Evolutionary conservation across 148 eudicot species (phyloP).

Genomic region (Heliamphora exappendiculata): DNA sequence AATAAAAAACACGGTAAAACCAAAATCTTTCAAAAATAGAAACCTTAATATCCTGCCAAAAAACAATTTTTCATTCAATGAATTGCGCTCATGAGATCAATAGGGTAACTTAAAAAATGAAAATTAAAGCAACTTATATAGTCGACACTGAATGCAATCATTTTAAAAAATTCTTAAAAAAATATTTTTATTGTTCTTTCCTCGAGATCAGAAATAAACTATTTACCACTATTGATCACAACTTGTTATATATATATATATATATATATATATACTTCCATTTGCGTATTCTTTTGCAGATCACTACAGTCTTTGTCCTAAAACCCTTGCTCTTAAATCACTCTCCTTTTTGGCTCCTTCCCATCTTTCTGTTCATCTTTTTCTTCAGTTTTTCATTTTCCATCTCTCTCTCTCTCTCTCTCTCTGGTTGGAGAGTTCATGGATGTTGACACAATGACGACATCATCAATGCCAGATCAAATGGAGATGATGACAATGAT

Average conservation of each 20-base stretch:
- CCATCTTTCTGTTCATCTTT: not conserved
- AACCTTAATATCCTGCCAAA: too few species aligned
- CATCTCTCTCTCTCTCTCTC: not conserved
- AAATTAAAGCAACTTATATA: too few species aligned
- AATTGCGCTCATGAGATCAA: too few species aligned
- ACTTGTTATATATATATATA: slow-evolving; percentile 14
- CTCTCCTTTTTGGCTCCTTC: not conserved
- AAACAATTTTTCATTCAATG: too few species aligned
- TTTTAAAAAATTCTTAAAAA: too few species aligned
- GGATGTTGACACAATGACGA: slow-evolving; percentile 10
- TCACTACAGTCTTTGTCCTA: not conserved
- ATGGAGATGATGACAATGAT: slow-evolving; percentile 23
- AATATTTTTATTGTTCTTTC: too few species aligned
- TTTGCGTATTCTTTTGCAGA: slow-evolving; percentile 11
- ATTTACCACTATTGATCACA: not conserved
- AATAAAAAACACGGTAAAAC: too few species aligned
- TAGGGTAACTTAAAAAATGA: too few species aligned
- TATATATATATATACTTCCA: slow-evolving; percentile 15
- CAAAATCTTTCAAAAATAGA: too few species aligned
- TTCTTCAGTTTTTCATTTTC: not conserved
- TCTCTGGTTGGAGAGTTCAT: not conserved
- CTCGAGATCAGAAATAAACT: too few species aligned
- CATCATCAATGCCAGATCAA: slow-evolving; percentile 11
- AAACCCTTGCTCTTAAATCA: slow-evolving; percentile 1
- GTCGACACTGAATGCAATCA: too few species aligned